Evolutionary conservation across 352 stramenopile species (phyloP).

Genomic region (Phytophthora kernoviae): DNA sequence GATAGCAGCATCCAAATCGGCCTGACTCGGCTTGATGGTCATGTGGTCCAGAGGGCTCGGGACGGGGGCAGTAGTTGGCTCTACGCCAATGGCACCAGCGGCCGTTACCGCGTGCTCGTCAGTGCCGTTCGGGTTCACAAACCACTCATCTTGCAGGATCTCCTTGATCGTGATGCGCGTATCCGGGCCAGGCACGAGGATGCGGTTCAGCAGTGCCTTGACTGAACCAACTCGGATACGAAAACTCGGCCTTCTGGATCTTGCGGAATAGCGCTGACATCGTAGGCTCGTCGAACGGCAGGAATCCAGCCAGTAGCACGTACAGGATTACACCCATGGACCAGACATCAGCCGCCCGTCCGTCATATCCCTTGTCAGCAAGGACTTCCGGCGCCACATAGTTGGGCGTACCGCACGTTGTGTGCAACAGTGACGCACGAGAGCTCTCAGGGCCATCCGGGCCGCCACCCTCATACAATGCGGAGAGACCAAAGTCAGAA

Average conservation of each 20-base stretch:
- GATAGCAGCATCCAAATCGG: slow-evolving; percentile 83
- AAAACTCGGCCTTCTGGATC: slow-evolving; percentile 96
- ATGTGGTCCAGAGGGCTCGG: slow-evolving; percentile 42
- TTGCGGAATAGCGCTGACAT: slow-evolving; percentile 97
- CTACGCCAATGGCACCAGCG: slow-evolving; percentile 20
- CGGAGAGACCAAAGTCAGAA: slow-evolving; percentile 98
- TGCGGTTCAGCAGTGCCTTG: slow-evolving; percentile 90
- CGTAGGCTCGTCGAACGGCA: slow-evolving; percentile 95
- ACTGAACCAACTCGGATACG: slow-evolving; percentile 95
- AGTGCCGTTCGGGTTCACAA: slow-evolving; percentile 60
- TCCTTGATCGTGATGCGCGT: slow-evolving; percentile 86
- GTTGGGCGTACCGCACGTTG: slow-evolving; percentile 96
- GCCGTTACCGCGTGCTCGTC: slow-evolving; percentile 31
- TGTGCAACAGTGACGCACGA: slow-evolving; percentile 92
- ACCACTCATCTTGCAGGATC: slow-evolving; percentile 93
- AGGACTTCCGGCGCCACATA: slow-evolving; percentile 96
- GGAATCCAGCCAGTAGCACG: slow-evolving; percentile 90
- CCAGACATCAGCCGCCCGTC: slow-evolving; percentile 95
- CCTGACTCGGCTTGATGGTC: slow-evolving; percentile 84
- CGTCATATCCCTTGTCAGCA: slow-evolving; percentile 94
- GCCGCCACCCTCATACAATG: slow-evolving; percentile 88
- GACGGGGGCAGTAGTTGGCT: slow-evolving; percentile 17
- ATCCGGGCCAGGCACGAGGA: slow-evolving; percentile 93
- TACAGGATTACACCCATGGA: slow-evolving; percentile 99
- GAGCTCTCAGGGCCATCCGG: slow-evolving; percentile 84